Percentiles rank a stretch among this genome's conserved stretches.
Conservation (phyloP, 176 grass and related monocot genomes). For the Ensete ventricosum region DNA sequence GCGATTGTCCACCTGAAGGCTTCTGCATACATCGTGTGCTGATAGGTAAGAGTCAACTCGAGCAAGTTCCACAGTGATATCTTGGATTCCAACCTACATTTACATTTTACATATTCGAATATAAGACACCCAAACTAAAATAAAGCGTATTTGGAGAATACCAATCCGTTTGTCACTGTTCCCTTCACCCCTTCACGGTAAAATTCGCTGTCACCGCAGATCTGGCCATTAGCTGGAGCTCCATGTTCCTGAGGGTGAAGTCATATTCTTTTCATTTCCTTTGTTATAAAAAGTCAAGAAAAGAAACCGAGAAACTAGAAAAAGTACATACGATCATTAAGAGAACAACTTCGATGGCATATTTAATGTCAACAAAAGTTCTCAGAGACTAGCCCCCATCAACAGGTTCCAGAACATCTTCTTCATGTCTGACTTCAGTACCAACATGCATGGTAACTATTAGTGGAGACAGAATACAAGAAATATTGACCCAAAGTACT, state of each 20-base stretch:
- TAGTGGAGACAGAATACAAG: background rate
- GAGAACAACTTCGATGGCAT: slow-evolving; percentile 92
- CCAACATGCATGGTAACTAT: background rate
- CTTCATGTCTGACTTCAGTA: slow-evolving; percentile 74
- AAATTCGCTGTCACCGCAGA: slow-evolving; percentile 71
- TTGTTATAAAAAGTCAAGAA: background rate
- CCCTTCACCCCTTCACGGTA: slow-evolving; percentile 91
- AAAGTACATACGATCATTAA: slow-evolving; percentile 68
- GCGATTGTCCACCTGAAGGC: slow-evolving; percentile 66
- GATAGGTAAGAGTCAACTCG: slow-evolving; percentile 81
- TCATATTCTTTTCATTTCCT: slow-evolving; percentile 1
- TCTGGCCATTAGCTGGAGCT: slow-evolving; percentile 66
- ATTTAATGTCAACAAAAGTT: slow-evolving; percentile 91
- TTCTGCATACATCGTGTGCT: slow-evolving; percentile 89
- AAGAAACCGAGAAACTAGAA: background rate
- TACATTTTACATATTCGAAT: background rate
- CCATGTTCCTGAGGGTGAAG: slow-evolving; percentile 55
- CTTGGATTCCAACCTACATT: slow-evolving; percentile 86
- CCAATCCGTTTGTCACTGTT: slow-evolving; percentile 87
- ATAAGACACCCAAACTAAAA: background rate
- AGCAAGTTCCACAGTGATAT: slow-evolving; percentile 73
- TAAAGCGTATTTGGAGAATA: slow-evolving; percentile 19
- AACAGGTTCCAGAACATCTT: slow-evolving; percentile 82
- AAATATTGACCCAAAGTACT: background rate
- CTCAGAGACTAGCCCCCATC: slow-evolving; percentile 78